Evolutionary conservation across 345 rosid genomes (phyloP).

Genomic region (Hibiscus tridactylites): DNA sequence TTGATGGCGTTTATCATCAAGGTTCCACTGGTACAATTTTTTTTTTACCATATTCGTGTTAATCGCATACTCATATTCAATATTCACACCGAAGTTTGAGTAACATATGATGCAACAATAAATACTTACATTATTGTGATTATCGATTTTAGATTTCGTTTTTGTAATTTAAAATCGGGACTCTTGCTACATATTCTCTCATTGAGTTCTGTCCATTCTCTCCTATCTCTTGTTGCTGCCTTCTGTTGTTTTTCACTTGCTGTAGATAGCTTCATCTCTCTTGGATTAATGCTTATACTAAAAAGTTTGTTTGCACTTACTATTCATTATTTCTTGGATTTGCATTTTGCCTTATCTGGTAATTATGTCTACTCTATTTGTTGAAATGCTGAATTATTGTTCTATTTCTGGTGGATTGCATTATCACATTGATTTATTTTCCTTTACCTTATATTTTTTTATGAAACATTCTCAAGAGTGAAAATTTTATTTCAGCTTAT

Average conservation of each 20-base stretch:
- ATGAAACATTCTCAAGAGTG: conserved; percentile 13
- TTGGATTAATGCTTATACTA: background rate
- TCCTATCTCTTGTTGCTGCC: background rate
- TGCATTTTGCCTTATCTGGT: background rate
- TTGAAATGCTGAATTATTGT: background rate
- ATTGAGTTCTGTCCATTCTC: background rate
- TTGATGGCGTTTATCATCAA: no score
- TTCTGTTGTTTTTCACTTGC: conserved; percentile 5
- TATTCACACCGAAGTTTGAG: background rate
- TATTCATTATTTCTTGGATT: background rate
- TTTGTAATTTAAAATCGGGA: background rate
- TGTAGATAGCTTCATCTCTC: background rate
- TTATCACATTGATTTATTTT: background rate
- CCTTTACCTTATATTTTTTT: background rate
- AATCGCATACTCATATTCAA: background rate
- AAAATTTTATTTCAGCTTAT: conserved; percentile 67
- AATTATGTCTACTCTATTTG: background rate
- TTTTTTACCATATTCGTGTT: background rate
- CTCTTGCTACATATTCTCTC: background rate
- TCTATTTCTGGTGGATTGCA: conserved; percentile 6
- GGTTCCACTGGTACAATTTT: no score
- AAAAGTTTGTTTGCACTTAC: background rate
- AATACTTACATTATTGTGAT: background rate
- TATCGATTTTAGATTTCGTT: background rate
- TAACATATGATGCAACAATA: background rate